Percentiles rank a stretch among this genome's conserved stretches.
Conservation (phyloP, 495 filamentous ascomycete species). For the Aspergillus baeticus region DNA sequence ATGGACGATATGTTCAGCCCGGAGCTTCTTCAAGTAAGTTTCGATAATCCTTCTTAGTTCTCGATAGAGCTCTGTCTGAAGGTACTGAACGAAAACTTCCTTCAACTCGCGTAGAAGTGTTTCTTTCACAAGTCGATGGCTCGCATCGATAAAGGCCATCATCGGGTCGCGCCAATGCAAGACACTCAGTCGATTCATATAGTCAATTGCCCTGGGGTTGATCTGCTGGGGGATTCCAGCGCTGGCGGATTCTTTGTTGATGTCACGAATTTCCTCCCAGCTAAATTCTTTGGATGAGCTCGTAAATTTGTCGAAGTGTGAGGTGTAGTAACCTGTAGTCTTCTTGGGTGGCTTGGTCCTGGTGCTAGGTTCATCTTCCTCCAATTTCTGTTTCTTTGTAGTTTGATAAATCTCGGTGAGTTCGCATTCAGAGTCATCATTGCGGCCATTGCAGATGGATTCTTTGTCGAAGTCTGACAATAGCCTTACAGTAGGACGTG, state of each 20-base stretch:
- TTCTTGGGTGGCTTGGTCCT: not conserved
- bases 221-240: conserved; percentile 39
- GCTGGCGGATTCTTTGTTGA: conserved; percentile 37
- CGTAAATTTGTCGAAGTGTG: conserved; percentile 19
- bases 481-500: conserved; percentile 33
- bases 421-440: conserved; percentile 31
- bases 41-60: conserved; percentile 29
- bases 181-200: conserved; percentile 37
- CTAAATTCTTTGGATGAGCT: conserved; percentile 24
- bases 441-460: not conserved
- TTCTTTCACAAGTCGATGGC: conserved; percentile 27
- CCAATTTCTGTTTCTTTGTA: conserved; percentile 23
- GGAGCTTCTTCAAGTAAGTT: conserved; percentile 25
- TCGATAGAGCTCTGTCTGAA: conserved; percentile 36
- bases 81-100: conserved; percentile 34
- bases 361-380: not conserved
- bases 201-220: conserved; percentile 42
- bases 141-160: conserved; percentile 27
- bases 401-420: conserved; percentile 12
- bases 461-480: conserved; percentile 11
- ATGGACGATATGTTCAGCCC: conserved; percentile 21
- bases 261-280: conserved; percentile 29
- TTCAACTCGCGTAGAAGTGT: conserved; percentile 32
- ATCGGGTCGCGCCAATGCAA: conserved; percentile 38
- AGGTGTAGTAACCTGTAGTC: conserved; percentile 10